Conservation (phyloP, 2,329 filamentous ascomycete species). For the Mycosphaerelloides madeirae region DNA sequence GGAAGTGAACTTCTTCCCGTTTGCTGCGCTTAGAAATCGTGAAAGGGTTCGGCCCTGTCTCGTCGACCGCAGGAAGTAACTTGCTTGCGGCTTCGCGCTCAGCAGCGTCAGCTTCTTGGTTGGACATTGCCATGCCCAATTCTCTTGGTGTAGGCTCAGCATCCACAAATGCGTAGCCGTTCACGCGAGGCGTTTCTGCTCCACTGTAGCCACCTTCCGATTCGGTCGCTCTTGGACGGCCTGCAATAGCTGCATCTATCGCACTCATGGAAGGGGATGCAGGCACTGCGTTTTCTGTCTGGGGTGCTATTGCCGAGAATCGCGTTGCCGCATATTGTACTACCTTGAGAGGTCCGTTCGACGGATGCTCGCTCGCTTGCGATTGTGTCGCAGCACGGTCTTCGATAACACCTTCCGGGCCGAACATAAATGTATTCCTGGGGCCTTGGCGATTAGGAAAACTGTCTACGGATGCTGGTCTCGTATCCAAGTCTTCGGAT, state of each 20-base stretch:
- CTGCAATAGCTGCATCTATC: slow-evolving; percentile 76
- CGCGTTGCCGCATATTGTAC: slow-evolving; percentile 83
- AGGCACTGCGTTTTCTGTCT: slow-evolving; percentile 44
- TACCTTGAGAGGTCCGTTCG: slow-evolving; percentile 68
- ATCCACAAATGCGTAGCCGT: slow-evolving; percentile 91
- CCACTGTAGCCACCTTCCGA: slow-evolving; percentile 58
- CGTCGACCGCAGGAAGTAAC: slow-evolving; percentile 45
- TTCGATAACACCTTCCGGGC: slow-evolving; percentile 58
- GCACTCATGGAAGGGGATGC: slow-evolving; percentile 80
- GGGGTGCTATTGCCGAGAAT: slow-evolving; percentile 41
- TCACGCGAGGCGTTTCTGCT: slow-evolving; percentile 80
- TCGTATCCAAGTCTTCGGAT: slow-evolving; percentile 58
- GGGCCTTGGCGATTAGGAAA: slow-evolving; percentile 61
- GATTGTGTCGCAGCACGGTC: slow-evolving; percentile 55
- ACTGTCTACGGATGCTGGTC: slow-evolving; percentile 70
- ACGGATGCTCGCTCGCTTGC: slow-evolving; percentile 64
- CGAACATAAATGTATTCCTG: slow-evolving; percentile 85
- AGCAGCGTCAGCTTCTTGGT: slow-evolving; percentile 30
- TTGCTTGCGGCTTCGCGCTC: slow-evolving; percentile 36
- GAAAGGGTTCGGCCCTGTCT: slow-evolving; percentile 68
- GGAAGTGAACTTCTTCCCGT: slow-evolving; percentile 76
- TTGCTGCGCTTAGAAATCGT: slow-evolving; percentile 68
- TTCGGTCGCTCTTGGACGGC: slow-evolving; percentile 58
- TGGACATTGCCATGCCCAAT: slow-evolving; percentile 45
- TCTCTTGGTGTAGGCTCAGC: slow-evolving; percentile 61